Evolutionary conservation across 1,284 basidiomycete genomes (phyloP).

Genomic region (Waitea zeae): DNA sequence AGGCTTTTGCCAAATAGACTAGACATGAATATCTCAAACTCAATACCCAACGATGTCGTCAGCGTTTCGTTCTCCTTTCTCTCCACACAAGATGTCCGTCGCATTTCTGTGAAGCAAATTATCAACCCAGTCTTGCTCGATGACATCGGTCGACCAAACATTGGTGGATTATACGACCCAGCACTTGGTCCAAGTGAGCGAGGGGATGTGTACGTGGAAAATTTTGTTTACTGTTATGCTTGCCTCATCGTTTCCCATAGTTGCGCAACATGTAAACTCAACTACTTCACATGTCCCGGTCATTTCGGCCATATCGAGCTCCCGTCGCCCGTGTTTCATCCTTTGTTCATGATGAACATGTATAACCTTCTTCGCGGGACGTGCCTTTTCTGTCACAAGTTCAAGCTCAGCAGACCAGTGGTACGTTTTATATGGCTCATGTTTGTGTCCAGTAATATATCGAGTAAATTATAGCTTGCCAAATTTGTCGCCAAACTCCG

Average conservation of each 20-base stretch:
- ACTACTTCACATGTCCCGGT: slow-evolving; percentile 89
- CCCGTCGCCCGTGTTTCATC: slow-evolving; percentile 91
- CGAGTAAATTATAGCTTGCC: slow-evolving; percentile 50
- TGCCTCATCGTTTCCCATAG: slow-evolving; percentile 23
- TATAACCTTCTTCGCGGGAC: slow-evolving; percentile 78
- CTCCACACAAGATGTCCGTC: slow-evolving; percentile 76
- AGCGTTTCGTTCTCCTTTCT: slow-evolving; percentile 94
- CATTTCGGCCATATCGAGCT: slow-evolving; percentile 99
- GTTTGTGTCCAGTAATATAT: too few species aligned
- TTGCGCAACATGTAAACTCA: slow-evolving; percentile 86
- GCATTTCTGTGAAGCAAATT: slow-evolving; percentile 94
- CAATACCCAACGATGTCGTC: slow-evolving; percentile 71
- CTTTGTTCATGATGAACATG: slow-evolving; percentile 90
- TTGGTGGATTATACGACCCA: slow-evolving; percentile 91
- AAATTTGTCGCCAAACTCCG: slow-evolving; percentile 80
- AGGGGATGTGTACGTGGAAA: slow-evolving; percentile 70
- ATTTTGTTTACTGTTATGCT: slow-evolving; percentile 1
- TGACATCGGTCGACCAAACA: slow-evolving; percentile 84
- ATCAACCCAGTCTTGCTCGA: slow-evolving; percentile 89
- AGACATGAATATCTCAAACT: slow-evolving; percentile 90
- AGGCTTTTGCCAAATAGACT: too few species aligned
- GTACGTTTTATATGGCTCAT: too few species aligned
- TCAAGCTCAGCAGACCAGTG: slow-evolving; percentile 66
- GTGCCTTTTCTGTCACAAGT: slow-evolving; percentile 94
- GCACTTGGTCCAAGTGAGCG: slow-evolving; percentile 82